These are phyloP conservation scores for Neurospora crassa DNA, from an alignment of 2,329 filamentous ascomycete species.

Conservation along the genomic window DNA sequence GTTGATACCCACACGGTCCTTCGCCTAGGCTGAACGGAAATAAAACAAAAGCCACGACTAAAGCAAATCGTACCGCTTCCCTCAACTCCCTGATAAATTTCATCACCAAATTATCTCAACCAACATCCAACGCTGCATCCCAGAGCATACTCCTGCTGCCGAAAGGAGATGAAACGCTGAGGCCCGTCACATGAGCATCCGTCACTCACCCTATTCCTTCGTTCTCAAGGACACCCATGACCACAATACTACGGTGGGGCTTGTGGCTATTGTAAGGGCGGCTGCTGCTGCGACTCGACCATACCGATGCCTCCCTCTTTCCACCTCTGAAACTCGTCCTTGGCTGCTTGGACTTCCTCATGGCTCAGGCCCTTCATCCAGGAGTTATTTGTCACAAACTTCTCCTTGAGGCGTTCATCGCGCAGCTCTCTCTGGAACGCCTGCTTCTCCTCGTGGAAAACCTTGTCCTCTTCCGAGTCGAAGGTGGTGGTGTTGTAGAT, in stretches of 20 bases:
- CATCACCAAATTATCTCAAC: not conserved
- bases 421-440: constrained; percentile 26
- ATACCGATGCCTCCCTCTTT: constrained; percentile 31
- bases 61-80: not conserved
- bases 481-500: constrained; percentile 62
- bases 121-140: not conserved
- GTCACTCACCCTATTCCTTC: not conserved
- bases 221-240: not conserved
- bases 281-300: constrained; percentile 1
- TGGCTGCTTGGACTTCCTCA: constrained; percentile 65
- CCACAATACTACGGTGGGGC: not conserved
- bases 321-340: constrained; percentile 51
- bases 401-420: constrained; percentile 55
- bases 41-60: not conserved
- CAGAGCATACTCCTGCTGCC: not conserved
- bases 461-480: constrained; percentile 51
- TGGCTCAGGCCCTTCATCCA: constrained; percentile 74
- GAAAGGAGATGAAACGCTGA: not conserved
- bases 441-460: constrained; percentile 34
- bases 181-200: not conserved
- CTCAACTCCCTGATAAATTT: not conserved
- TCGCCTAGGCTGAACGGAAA: not conserved
- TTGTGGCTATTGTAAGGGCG: not conserved
- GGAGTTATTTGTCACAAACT: constrained; percentile 70
- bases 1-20: not conserved